Evolutionary conservation across 2,329 filamentous ascomycete genomes (phyloP).

Genomic region (Allantophomopsis cytisporea): DNA sequence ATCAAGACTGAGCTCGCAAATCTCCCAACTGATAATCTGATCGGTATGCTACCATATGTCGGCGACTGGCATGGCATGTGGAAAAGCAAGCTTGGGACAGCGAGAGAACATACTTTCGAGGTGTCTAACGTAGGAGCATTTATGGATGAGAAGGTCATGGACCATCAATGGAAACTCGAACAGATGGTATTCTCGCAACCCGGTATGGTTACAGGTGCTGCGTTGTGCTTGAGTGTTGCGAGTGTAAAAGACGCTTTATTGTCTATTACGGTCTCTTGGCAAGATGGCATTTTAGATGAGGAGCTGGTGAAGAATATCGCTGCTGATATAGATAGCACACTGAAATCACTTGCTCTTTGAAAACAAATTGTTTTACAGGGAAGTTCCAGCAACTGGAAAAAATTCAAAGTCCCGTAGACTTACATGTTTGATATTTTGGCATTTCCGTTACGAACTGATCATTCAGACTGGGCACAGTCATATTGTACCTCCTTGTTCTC

Average conservation of each 20-base stretch:
- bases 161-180: constrained; percentile 21
- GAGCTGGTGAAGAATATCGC: constrained; percentile 22
- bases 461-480: too few species aligned
- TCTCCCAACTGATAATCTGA: constrained; percentile 28
- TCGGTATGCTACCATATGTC: constrained; percentile 27
- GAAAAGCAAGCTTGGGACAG: constrained; percentile 25
- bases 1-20: constrained; percentile 22
- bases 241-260: constrained; percentile 28
- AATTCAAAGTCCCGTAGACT: too few species aligned
- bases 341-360: too few species aligned
- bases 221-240: constrained; percentile 30
- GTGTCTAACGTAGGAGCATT: constrained; percentile 37
- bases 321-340: constrained; percentile 19
- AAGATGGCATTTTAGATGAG: constrained; percentile 27
- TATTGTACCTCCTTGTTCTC: too few species aligned
- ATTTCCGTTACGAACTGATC: too few species aligned
- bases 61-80: constrained; percentile 29
- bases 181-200: constrained; percentile 37
- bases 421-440: too few species aligned
- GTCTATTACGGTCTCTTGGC: constrained; percentile 31
- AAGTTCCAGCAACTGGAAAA: too few species aligned
- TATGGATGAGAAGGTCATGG: constrained; percentile 2
- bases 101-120: constrained; percentile 30
- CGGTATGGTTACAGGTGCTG: constrained; percentile 26
- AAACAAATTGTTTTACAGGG: too few species aligned